Percentiles rank a stretch among this genome's conserved stretches.
phyloP scores from a whole-genome alignment of 345 rosid species.

The Noccaea caerulescens region DNA sequence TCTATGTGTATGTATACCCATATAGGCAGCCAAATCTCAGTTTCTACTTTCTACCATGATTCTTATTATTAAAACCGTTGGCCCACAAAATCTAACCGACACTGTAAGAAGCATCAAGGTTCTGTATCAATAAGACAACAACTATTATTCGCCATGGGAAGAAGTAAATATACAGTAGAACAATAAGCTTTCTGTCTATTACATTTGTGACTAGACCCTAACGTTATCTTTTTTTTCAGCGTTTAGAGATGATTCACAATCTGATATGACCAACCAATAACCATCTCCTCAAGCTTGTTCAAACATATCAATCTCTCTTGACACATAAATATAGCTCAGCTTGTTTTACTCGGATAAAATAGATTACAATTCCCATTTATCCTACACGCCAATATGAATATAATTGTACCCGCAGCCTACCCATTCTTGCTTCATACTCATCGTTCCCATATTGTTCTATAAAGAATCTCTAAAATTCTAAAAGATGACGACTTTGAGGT shows the following conservation, averaged over 20 bases:
- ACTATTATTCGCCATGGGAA: no score
- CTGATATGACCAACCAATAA: neutral
- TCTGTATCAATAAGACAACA: no score
- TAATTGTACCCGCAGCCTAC: neutral
- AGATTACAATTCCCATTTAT: no score
- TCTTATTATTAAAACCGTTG: no score
- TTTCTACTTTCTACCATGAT: neutral
- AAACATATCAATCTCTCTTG: neutral
- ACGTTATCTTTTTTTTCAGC: neutral
- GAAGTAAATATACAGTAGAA: no score
- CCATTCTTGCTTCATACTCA: neutral
- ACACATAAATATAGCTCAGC: neutral
- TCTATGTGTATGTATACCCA: neutral
- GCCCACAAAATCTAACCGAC: no score
- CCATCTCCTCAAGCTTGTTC: constrained; percentile 3
- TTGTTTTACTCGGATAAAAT: neutral
- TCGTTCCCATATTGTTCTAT: neutral
- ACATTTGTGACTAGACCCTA: neutral
- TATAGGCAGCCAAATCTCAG: neutral
- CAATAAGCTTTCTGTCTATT: neutral
- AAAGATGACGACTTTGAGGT: no score
- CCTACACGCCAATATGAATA: neutral
- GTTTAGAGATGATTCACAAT: neutral
- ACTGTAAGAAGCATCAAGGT: no score
- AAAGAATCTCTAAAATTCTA: neutral